Evolutionary conservation across 345 rosid genomes (phyloP).

Genomic region (Aquilaria malaccensis): DNA sequence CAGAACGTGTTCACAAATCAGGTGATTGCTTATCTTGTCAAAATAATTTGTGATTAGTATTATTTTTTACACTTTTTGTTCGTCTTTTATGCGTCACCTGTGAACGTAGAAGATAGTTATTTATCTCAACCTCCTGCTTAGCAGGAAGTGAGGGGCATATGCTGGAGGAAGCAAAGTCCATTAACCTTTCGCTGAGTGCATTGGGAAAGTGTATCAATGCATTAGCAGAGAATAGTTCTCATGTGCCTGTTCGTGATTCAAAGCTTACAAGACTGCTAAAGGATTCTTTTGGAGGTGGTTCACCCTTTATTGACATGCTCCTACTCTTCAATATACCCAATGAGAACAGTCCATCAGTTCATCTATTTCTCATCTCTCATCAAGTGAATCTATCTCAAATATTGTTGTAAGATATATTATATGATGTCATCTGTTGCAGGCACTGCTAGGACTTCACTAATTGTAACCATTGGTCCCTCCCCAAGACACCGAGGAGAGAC

Average conservation of each 20-base stretch:
- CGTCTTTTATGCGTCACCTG: neutral
- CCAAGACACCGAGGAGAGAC: slow-evolving; percentile 93
- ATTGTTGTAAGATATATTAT: neutral
- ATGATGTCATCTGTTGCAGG: slow-evolving; percentile 30
- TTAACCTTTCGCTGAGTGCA: slow-evolving; percentile 84
- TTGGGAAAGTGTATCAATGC: slow-evolving; percentile 92
- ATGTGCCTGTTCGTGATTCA: slow-evolving; percentile 86
- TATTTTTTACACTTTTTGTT: neutral
- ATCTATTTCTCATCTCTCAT: slow-evolving; percentile 3
- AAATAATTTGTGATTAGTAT: neutral
- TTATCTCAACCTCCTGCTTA: slow-evolving; percentile 15
- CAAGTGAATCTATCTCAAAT: neutral
- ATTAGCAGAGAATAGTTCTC: slow-evolving; percentile 79
- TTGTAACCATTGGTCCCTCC: slow-evolving; percentile 84
- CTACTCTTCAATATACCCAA: slow-evolving; percentile 10
- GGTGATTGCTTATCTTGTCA: slow-evolving; percentile 33
- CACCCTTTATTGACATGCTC: slow-evolving; percentile 13
- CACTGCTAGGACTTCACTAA: slow-evolving; percentile 76
- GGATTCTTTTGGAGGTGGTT: slow-evolving; percentile 89
- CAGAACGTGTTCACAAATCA: slow-evolving; percentile 97
- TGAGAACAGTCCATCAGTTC: neutral
- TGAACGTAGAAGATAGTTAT: neutral
- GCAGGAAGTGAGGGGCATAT: slow-evolving; percentile 88
- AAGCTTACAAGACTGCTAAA: slow-evolving; percentile 80
- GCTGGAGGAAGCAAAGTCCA: slow-evolving; percentile 90